A percentile compares a stretch with the other conserved stretches of the same genome.
Evolutionary conservation across 352 stramenopile species (phyloP).

Genomic region (Stramenopiles sp.): DNA sequence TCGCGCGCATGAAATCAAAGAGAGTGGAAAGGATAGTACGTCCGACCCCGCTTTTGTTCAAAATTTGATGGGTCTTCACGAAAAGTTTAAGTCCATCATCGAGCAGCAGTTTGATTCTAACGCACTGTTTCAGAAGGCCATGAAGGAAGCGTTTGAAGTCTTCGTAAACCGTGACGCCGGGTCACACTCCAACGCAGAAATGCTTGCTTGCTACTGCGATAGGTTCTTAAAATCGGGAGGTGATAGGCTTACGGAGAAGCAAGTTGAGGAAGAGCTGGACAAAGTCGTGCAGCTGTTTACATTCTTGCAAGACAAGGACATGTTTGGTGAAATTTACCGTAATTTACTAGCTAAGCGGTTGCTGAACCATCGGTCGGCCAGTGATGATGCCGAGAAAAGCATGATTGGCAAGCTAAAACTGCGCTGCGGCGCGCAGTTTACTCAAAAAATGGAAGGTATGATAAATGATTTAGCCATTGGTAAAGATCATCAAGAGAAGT

Average conservation of each 20-base stretch:
- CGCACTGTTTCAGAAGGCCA: slow-evolving; percentile 92
- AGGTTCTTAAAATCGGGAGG: slow-evolving; percentile 91
- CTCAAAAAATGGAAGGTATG: slow-evolving; percentile 98
- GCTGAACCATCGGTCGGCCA: slow-evolving; percentile 90
- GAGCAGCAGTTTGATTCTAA: slow-evolving; percentile 88
- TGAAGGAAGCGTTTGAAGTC: slow-evolving; percentile 98
- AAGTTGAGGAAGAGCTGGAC: slow-evolving; percentile 88
- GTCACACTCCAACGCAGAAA: slow-evolving; percentile 86
- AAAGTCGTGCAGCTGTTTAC: slow-evolving; percentile 96
- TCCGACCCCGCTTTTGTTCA: slow-evolving; percentile 92
- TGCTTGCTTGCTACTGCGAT: slow-evolving; percentile 99
- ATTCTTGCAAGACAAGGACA: slow-evolving; percentile 97
- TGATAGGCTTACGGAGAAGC: slow-evolving; percentile 88
- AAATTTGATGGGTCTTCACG: slow-evolving; percentile 83
- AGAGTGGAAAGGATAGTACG: slow-evolving; percentile 65
- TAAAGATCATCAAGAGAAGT: slow-evolving; percentile 85
- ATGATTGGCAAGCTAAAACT: slow-evolving; percentile 99
- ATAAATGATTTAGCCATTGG: slow-evolving; percentile 93
- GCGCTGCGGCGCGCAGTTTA: slow-evolving; percentile 95
- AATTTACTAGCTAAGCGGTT: slow-evolving; percentile 96
- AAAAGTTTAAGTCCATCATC: slow-evolving; percentile 92
- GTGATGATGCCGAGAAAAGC: slow-evolving; percentile 85
- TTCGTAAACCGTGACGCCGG: slow-evolving; percentile 97
- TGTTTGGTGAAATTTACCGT: slow-evolving; percentile 95
- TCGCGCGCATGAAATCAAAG: slow-evolving; percentile 61